Percentiles rank a stretch among this genome's conserved stretches.
Conservation (phyloP, 148 eudicot genomes). For the Limonium bicolor region DNA sequence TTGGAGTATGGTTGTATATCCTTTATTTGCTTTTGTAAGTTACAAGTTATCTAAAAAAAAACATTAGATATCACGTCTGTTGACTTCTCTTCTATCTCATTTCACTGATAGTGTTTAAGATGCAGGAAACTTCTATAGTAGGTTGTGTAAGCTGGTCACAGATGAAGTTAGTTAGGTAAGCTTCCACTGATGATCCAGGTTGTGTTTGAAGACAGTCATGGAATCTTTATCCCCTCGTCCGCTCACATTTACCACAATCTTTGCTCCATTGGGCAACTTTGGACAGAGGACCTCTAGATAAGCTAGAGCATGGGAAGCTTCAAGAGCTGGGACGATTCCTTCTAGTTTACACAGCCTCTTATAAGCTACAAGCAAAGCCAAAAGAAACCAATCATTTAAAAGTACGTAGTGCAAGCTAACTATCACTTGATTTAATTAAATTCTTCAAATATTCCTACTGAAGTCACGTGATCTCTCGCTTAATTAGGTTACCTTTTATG, state of each 20-base stretch:
- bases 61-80: too few relatives aligned
- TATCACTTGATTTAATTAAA: too few relatives aligned
- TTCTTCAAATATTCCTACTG: background rate
- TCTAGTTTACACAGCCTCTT: conserved; percentile 29
- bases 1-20: too few relatives aligned
- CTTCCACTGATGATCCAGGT: background rate
- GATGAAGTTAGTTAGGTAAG: too few relatives aligned
- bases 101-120: too few relatives aligned
- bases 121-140: too few relatives aligned
- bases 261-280: conserved; percentile 21
- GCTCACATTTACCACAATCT: conserved; percentile 33
- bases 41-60: too few relatives aligned
- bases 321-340: conserved; percentile 41
- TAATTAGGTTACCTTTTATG: conserved; percentile 19
- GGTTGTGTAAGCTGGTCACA: too few relatives aligned
- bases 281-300: conserved; percentile 35
- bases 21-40: too few relatives aligned
- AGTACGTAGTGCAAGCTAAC: background rate
- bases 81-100: too few relatives aligned
- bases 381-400: background rate
- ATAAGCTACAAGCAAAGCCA: conserved; percentile 19
- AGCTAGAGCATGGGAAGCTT: conserved; percentile 45
- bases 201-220: conserved; percentile 2
- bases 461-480: background rate
- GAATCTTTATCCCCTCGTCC: conserved; percentile 47